Evolutionary conservation across 2,329 filamentous ascomycete species (phyloP).

Genomic region (Sclerotinia spermophila): DNA sequence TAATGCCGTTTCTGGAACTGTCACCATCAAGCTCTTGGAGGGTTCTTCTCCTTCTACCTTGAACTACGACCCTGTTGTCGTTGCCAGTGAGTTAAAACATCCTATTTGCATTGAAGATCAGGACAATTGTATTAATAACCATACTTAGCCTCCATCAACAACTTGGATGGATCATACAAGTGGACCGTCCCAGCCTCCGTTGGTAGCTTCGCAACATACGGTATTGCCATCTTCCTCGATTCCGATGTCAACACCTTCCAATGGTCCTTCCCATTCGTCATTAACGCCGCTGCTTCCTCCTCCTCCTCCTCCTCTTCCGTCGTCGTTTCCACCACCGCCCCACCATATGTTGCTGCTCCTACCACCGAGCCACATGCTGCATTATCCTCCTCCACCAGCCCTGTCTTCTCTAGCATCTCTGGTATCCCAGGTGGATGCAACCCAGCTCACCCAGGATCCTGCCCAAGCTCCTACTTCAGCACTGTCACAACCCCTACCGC

Average conservation of each 20-base stretch:
- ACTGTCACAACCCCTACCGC: not conserved
- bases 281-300: slow-evolving; percentile 22
- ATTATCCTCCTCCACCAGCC: not conserved
- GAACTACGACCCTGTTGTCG: slow-evolving; percentile 38
- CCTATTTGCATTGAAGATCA: not conserved
- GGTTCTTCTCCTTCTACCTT: slow-evolving; percentile 47
- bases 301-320: slow-evolving; percentile 14
- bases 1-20: slow-evolving; percentile 42
- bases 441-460: slow-evolving; percentile 1
- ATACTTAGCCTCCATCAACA: slow-evolving; percentile 45
- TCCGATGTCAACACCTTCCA: slow-evolving; percentile 49
- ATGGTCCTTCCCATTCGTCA: slow-evolving; percentile 58
- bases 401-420: slow-evolving; percentile 4
- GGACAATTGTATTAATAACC: slow-evolving; percentile 21
- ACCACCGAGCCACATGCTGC: slow-evolving; percentile 12
- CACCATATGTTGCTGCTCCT: slow-evolving; percentile 1
- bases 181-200: slow-evolving; percentile 50
- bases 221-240: slow-evolving; percentile 52
- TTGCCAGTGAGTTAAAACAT: slow-evolving; percentile 49
- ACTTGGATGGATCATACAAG: slow-evolving; percentile 43
- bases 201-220: slow-evolving; percentile 50
- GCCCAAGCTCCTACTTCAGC: slow-evolving; percentile 11
- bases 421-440: slow-evolving; percentile 12
- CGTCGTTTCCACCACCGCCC: not conserved
- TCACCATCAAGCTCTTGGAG: slow-evolving; percentile 54